Conservation (phyloP, 768 basidiomycete genomes). For the Arthromyces matolae region DNA sequence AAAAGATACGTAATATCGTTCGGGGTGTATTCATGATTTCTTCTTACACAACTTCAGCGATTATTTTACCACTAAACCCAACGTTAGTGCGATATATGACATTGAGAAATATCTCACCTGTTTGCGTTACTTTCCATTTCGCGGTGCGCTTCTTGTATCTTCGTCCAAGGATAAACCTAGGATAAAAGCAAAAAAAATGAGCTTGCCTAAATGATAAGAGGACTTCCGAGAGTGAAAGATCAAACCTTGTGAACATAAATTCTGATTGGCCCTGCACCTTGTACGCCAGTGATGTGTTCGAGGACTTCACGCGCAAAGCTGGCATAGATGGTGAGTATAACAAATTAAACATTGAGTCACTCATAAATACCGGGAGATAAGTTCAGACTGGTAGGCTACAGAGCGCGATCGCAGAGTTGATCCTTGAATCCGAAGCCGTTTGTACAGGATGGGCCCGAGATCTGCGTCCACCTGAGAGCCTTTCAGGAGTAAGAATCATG, state of each 20-base stretch:
- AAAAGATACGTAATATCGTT: background rate
- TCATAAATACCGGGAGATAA: slow-evolving; percentile 66
- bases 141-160: slow-evolving; percentile 75
- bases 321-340: background rate
- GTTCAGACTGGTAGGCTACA: slow-evolving; percentile 69
- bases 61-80: slow-evolving; percentile 42
- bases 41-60: slow-evolving; percentile 36
- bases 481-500: slow-evolving; percentile 21
- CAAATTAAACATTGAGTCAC: slow-evolving; percentile 11
- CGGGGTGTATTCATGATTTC: background rate
- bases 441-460: slow-evolving; percentile 68
- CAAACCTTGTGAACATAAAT: slow-evolving; percentile 75
- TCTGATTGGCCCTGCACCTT: slow-evolving; percentile 58
- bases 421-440: slow-evolving; percentile 85
- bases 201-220: background rate
- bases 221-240: slow-evolving; percentile 4
- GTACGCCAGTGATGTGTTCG: slow-evolving; percentile 51
- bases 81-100: background rate
- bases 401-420: slow-evolving; percentile 80
- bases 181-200: background rate
- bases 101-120: slow-evolving; percentile 27
- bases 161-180: slow-evolving; percentile 76
- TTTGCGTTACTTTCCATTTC: slow-evolving; percentile 78
- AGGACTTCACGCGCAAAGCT: slow-evolving; percentile 58
- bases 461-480: slow-evolving; percentile 53